Percentiles rank a stretch among this genome's conserved stretches.
These are phyloP conservation scores for Euphorbia lathyris DNA, from an alignment of 345 rosid species.

Conservation along the genomic window DNA sequence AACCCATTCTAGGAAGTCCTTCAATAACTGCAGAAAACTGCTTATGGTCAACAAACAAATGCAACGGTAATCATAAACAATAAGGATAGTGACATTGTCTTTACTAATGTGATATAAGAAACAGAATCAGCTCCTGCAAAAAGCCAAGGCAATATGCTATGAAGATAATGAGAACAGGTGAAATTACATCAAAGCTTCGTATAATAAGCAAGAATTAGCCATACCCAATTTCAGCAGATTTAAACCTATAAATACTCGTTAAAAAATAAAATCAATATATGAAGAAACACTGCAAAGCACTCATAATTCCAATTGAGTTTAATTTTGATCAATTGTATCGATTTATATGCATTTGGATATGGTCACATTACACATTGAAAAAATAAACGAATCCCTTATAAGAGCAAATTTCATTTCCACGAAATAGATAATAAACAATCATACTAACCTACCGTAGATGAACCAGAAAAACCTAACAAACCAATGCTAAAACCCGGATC, in stretches of 20 bases:
- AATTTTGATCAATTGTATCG: no score
- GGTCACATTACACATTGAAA: slow-evolving; percentile 4
- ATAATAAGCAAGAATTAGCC: neutral
- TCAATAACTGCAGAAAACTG: slow-evolving; percentile 61
- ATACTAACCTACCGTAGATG: neutral
- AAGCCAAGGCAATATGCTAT: slow-evolving; percentile 1
- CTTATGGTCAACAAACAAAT: slow-evolving; percentile 15
- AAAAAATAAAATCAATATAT: neutral
- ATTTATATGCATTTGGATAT: neutral
- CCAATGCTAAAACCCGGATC: neutral
- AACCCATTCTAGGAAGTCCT: slow-evolving; percentile 94
- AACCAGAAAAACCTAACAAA: neutral
- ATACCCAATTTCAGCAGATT: neutral
- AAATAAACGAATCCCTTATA: neutral
- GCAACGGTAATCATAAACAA: neutral
- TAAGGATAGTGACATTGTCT: neutral
- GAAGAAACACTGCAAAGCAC: neutral
- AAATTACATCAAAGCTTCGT: no score
- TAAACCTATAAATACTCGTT: neutral
- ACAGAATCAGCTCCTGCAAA: neutral
- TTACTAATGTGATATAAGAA: neutral
- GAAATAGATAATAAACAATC: neutral
- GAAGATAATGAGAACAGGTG: no score
- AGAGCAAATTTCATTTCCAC: neutral
- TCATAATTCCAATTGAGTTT: no score